Evolutionary conservation across 2,329 filamentous ascomycete genomes (phyloP).

Genomic region (Apiospora kogelbergensis): DNA sequence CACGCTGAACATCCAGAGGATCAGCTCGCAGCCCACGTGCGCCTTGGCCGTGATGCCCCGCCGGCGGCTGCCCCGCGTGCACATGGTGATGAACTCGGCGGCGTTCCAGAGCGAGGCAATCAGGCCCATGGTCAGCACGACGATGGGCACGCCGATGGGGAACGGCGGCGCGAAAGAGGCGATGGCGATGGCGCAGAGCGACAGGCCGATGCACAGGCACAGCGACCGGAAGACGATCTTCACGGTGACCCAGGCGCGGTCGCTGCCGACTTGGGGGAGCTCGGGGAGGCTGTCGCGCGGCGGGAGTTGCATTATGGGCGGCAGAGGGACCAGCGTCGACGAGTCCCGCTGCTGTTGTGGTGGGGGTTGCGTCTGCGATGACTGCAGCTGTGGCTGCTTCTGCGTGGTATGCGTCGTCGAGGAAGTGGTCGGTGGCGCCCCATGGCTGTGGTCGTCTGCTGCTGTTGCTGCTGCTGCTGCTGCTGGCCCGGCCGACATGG

Average conservation of each 20-base stretch:
- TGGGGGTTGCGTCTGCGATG: not conserved
- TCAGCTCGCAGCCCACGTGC: constrained; percentile 27
- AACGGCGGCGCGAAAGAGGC: not conserved
- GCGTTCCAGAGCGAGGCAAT: constrained; percentile 21
- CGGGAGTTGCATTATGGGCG: not conserved
- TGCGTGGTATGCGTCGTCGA: not conserved
- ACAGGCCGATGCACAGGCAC: constrained; percentile 12
- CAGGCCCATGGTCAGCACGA: not conserved
- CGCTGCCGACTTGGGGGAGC: constrained; percentile 18
- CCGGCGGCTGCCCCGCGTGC: constrained; percentile 18
- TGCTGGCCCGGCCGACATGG: not conserved
- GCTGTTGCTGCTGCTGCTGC: too few species aligned
- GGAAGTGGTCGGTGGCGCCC: not conserved
- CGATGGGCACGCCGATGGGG: not conserved
- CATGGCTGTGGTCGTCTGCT: too few species aligned
- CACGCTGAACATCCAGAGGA: constrained; percentile 18
- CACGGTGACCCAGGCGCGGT: constrained; percentile 23
- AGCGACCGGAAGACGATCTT: constrained; percentile 24
- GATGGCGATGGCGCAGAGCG: constrained; percentile 15
- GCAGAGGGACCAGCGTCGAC: too few species aligned
- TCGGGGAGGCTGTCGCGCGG: constrained; percentile 12
- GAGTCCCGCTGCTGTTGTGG: not conserved
- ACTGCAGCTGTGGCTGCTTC: not conserved
- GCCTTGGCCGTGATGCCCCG: constrained; percentile 26
- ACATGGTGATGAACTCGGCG: constrained; percentile 25